Conservation (phyloP, 495 filamentous ascomycete species). For the Amphirosellinia nigrospora region DNA sequence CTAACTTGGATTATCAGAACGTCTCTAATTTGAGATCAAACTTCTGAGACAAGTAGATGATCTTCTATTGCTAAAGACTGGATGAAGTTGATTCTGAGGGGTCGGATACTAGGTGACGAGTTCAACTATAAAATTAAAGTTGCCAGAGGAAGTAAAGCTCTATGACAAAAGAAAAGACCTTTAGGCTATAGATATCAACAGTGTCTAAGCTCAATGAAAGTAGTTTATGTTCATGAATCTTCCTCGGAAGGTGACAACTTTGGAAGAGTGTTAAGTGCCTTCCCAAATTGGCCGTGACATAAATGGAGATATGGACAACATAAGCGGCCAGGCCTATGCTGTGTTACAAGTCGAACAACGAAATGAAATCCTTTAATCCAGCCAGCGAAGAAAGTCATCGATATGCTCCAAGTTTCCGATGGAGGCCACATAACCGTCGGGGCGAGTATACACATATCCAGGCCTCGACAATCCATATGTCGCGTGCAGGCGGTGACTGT, state of each 20-base stretch:
- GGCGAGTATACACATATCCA: constrained; percentile 45
- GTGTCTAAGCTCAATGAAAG: background rate
- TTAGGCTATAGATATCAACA: background rate
- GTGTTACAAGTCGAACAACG: no score
- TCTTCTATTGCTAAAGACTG: no score
- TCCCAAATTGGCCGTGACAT: background rate
- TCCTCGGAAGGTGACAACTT: background rate
- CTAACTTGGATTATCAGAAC: no score
- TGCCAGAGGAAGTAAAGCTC: background rate
- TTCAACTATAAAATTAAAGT: background rate
- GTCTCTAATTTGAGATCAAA: no score
- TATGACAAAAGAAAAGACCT: background rate
- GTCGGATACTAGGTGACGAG: background rate
- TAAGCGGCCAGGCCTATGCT: no score
- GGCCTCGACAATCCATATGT: constrained; percentile 41
- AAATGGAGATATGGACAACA: background rate
- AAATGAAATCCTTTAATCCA: background rate
- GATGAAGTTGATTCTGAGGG: no score
- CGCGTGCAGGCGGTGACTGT: constrained; percentile 32
- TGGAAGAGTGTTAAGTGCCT: background rate
- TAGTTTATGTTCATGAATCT: background rate
- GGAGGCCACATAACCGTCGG: constrained; percentile 43
- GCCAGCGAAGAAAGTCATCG: constrained; percentile 21
- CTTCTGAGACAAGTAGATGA: no score
- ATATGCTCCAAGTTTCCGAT: constrained; percentile 38